Conservation (phyloP, 768 basidiomycete species). For the Auriscalpium vulgare region DNA sequence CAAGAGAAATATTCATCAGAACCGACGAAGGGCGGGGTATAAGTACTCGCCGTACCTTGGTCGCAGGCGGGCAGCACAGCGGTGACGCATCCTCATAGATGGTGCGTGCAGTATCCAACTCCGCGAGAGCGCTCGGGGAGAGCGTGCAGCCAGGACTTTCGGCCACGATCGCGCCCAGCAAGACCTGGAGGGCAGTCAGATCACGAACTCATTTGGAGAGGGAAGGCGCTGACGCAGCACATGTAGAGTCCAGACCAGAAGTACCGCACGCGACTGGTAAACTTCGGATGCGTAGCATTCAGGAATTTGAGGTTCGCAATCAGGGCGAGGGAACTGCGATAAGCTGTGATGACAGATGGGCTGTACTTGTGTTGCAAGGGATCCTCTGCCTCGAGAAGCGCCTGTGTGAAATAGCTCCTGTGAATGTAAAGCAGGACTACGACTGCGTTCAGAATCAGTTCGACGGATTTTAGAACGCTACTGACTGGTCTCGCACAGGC, state of each 20-base stretch:
- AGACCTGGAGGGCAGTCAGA: conserved; percentile 24
- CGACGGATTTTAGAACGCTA: background rate
- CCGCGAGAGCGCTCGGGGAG: conserved; percentile 31
- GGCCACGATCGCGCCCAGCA: conserved; percentile 38
- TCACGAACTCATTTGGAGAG: background rate
- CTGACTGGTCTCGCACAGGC: conserved; percentile 40
- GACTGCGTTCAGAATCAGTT: conserved; percentile 4
- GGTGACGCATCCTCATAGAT: conserved; percentile 38
- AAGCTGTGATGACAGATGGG: conserved; percentile 36
- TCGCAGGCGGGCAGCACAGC: conserved; percentile 25
- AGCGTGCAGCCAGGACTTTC: conserved; percentile 38
- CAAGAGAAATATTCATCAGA: background rate
- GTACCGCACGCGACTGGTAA: conserved; percentile 33
- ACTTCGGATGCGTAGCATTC: conserved; percentile 27
- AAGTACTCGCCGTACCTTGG: background rate
- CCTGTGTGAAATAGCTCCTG: conserved; percentile 41
- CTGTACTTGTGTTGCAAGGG: conserved; percentile 38
- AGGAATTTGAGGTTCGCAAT: conserved; percentile 32
- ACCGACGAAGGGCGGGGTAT: background rate
- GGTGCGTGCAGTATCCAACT: conserved; percentile 29
- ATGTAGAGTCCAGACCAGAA: conserved; percentile 46
- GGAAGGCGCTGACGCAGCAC: conserved; percentile 30
- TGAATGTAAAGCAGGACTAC: conserved; percentile 27
- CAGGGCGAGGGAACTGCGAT: conserved; percentile 36
- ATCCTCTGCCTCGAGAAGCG: conserved; percentile 31